Evolutionary conservation across 129 eudicot genomes (phyloP), one percentile per base, ranked within the genome.

Genomic region (Centrapalus pauciflorus): DNA sequence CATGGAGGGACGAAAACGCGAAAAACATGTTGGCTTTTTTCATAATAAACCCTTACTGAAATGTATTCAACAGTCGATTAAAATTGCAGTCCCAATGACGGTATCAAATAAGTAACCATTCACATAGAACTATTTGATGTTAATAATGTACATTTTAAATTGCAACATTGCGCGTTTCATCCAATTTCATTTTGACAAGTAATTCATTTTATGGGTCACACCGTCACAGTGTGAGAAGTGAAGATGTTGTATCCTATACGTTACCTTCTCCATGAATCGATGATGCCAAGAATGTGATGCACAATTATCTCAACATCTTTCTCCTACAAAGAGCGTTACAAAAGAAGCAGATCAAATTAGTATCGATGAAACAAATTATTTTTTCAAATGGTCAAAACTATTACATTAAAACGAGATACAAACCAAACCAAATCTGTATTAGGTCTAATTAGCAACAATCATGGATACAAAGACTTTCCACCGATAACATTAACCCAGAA

Each of bases 291-390:
- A 72, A 85, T 67, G 72, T 91, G 96, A 64, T 87, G 94, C 75
- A 81, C 83, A 33, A 91, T 75, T 46, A 87, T 54, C 24, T 87
- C 94, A 32, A 87, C 90, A 45, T 91, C 94, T 80, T 91, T 95
- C 81, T 82, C 96, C 97, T 91, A 76, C 76, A 56, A 50, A 59
- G 16, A 61, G 46, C 13, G 27, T 12, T 6, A 46, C 54, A 72
- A 46, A 66, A 43, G 37, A 4, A 46, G 16, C 49, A 20, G 34
- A 64, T 73, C 19, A 48, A 61, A 20, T 11, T 33, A 33, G 60
- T n/a, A 34, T 25, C 17, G 37, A 16, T 30, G 5, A 43, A 54
- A 8, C 16, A 61, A 25, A 34, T 37, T 33, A 5, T 11, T 2
- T 52, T 21, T 3, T 34, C 7, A 16, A 21, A 23, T 33, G 52